A percentile compares a stretch with the other conserved stretches of the same genome.
Conservation (phyloP, 1,284 basidiomycete genomes). For the Leccinum fuscescens region DNA sequence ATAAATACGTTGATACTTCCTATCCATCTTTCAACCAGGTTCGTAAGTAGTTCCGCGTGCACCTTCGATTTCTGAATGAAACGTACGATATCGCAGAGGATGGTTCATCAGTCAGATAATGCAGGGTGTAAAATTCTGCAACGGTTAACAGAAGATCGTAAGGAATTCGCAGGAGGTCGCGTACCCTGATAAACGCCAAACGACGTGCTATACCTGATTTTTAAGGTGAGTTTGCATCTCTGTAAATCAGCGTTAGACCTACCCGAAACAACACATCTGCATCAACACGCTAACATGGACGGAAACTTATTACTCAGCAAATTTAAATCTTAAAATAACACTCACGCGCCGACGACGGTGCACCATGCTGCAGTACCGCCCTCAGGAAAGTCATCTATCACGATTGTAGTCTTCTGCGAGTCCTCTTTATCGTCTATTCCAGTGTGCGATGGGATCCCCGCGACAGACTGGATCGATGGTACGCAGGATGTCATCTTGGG, state of each 20-base stretch:
- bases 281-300: conserved; percentile 17
- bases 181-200: conserved; percentile 34
- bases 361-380: conserved; percentile 30
- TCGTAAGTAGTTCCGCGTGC: background rate
- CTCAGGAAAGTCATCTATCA: conserved; percentile 25
- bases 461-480: conserved; percentile 1
- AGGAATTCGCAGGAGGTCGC: background rate
- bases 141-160: background rate
- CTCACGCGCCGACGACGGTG: conserved; percentile 27
- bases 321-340: background rate
- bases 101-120: conserved; percentile 30
- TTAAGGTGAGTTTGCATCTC: background rate
- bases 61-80: background rate
- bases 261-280: conserved; percentile 31
- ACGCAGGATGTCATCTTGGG: conserved; percentile 11
- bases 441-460: background rate
- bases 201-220: conserved; percentile 24
- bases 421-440: conserved; percentile 1
- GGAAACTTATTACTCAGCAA: background rate
- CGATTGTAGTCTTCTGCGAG: background rate
- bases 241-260: background rate
- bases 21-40: conserved; percentile 28
- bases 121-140: conserved; percentile 29
- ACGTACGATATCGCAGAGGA: conserved; percentile 32
- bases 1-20: conserved; percentile 29